Percentiles rank a stretch among this genome's conserved stretches.
phyloP scores from a whole-genome alignment of 1,139 yeast genomes.

The Eremothecium sinecaudum region DNA sequence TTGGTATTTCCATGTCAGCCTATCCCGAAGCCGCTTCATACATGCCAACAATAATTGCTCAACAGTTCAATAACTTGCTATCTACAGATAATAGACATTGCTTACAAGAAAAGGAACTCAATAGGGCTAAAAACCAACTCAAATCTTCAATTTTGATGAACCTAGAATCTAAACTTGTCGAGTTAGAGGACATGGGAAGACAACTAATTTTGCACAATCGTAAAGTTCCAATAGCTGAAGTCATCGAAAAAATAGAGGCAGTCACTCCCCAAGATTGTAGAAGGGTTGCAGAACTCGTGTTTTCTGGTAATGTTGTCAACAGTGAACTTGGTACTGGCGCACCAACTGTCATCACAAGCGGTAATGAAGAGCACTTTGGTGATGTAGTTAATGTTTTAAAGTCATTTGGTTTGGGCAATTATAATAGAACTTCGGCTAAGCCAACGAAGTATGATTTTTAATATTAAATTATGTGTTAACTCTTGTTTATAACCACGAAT shows the following conservation, averaged over 20 bases:
- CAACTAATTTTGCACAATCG: conserved; percentile 81
- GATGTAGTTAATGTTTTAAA: conserved; percentile 61
- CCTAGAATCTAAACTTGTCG: conserved; percentile 82
- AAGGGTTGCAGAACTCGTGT: conserved; percentile 64
- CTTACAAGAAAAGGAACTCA: conserved; percentile 61
- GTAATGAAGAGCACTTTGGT: conserved; percentile 76
- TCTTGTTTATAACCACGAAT: no score
- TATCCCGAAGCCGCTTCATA: conserved; percentile 80
- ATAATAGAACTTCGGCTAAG: conserved; percentile 7
- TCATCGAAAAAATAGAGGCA: conserved; percentile 67
- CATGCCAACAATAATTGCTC: conserved; percentile 70
- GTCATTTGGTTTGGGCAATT: conserved; percentile 63
- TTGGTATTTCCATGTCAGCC: conserved; percentile 81
- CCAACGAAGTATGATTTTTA: no score
- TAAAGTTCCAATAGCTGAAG: conserved; percentile 69
- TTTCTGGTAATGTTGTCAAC: conserved; percentile 54
- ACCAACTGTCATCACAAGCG: conserved; percentile 85
- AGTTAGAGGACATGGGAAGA: conserved; percentile 89
- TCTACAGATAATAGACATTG: conserved; percentile 41
- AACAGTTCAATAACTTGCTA: conserved; percentile 60
- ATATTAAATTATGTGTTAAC: no score
- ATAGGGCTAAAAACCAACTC: conserved; percentile 85
- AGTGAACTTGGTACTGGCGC: conserved; percentile 46
- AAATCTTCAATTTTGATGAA: conserved; percentile 88
- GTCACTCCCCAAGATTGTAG: conserved; percentile 60